Evolutionary conservation across 768 basidiomycete species (phyloP).

Genomic region (Mycena crocata): DNA sequence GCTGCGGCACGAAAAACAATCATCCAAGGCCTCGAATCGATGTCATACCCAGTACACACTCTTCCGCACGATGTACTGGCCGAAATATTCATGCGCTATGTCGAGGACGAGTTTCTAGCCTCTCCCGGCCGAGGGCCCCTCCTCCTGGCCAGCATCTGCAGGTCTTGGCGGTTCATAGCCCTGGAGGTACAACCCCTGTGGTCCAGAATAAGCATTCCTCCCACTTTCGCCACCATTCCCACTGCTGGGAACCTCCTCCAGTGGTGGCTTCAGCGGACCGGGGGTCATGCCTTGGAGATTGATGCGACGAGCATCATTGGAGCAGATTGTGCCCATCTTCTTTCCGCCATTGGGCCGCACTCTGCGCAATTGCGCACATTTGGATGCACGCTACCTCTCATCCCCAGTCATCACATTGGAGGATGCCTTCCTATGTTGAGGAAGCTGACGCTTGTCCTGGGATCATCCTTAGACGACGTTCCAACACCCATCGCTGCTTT

Average conservation of each 20-base stretch:
- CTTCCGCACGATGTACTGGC: neutral
- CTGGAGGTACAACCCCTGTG: neutral
- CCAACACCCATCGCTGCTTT: neutral
- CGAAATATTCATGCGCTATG: conserved; percentile 1
- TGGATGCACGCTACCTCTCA: neutral
- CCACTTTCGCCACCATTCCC: neutral
- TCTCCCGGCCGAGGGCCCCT: conserved; percentile 6
- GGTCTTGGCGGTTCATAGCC: conserved; percentile 2
- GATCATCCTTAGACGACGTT: neutral
- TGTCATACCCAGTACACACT: conserved; percentile 1
- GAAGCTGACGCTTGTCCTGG: neutral
- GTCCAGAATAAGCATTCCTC: no score
- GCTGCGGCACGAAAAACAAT: neutral
- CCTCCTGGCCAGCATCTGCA: conserved; percentile 2
- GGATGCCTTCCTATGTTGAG: neutral
- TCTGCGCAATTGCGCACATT: neutral
- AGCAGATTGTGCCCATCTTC: neutral
- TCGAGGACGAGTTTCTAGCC: no score
- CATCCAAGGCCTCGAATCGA: neutral
- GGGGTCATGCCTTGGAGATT: neutral
- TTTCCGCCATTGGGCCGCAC: neutral
- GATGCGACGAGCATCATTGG: neutral
- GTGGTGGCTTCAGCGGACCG: conserved; percentile 5
- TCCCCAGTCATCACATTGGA: neutral
- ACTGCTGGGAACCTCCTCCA: neutral